A percentile compares a stretch with the other conserved stretches of the same genome.
Conservation (phyloP, 345 rosid species). For the Camelina hispida region DNA sequence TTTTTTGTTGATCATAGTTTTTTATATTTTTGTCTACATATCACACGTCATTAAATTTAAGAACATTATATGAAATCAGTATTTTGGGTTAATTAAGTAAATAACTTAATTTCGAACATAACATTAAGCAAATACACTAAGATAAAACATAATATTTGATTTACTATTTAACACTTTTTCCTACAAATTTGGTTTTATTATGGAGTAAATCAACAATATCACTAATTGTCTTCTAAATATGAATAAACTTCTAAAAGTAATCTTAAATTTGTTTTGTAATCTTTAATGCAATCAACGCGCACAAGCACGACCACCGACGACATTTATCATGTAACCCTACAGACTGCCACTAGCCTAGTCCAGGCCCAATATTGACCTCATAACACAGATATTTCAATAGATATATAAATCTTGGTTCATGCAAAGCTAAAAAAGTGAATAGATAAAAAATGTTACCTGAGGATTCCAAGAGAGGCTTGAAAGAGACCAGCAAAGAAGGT, state of each 20-base stretch:
- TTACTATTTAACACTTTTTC: not conserved
- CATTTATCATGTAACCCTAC: slow-evolving; percentile 22
- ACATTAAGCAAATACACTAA: not conserved
- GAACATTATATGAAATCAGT: no score
- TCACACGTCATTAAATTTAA: not conserved
- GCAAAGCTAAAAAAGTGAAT: not conserved
- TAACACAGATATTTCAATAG: slow-evolving; percentile 6
- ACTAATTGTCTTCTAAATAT: not conserved
- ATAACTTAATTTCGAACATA: not conserved
- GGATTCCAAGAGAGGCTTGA: slow-evolving; percentile 89
- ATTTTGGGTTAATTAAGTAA: no score
- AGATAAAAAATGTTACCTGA: slow-evolving; percentile 53
- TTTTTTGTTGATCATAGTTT: not conserved
- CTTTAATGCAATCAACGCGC: not conserved
- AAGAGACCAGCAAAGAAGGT: slow-evolving; percentile 95
- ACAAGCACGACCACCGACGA: slow-evolving; percentile 4
- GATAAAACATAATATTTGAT: not conserved
- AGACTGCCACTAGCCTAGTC: slow-evolving; percentile 6
- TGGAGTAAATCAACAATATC: not conserved
- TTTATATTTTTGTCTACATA: not conserved
- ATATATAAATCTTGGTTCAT: slow-evolving; percentile 5
- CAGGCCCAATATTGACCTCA: slow-evolving; percentile 26
- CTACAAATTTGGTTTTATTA: not conserved
- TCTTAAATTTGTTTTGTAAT: not conserved
- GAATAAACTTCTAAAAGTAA: not conserved